Base-by-base conservation (phyloP, 306 rosid genomes). In the Argentina anserina region DNA sequence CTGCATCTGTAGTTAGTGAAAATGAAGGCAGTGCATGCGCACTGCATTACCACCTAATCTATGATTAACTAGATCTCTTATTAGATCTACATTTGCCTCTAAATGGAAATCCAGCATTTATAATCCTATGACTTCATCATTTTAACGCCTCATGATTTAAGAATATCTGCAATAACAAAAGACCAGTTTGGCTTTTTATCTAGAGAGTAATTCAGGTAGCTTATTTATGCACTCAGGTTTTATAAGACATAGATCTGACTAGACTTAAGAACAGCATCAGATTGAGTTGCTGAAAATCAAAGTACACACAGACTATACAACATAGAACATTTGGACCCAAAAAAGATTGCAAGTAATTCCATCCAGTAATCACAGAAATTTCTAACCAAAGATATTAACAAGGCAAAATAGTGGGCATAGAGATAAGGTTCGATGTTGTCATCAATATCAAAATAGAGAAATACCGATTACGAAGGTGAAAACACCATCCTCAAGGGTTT, bases 1-100 rank as follows among this genome's bases (percentile, higher is more conserved):
- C 99, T 94, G 99, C 99, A 94, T 88, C 86, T 85, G 88, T 88
- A 72, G 92, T 91, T 88, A 94, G 96, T 84, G 87, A 84, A 88
- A 83, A 86, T 80, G 90, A 78, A 89, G 78, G 93, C 97, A 87
- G 96, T 86, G 98, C 91, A 85, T 70, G 82, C 90, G 87, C 97
- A 89, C 96, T 84, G 90, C 92, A 88, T 81, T 90, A 76, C 92
- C 86, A 72, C 89, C 86, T 84, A 71, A 74, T 82, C 97, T 89
- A 84, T 79, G 80, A 82, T 61, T 85, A 86, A 88, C 90, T 87
- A 86, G 77, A 82, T 79, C 80, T 81, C 85, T 82, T 77, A 74
- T 75, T 76, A 79, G 75, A 79, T 67, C 73, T 17, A 33, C 41
- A 78, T 87, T 77, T 81, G 73, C 83, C 78, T 75, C 70, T 77